Evolutionary conservation across 805 yeast genomes (phyloP).

Genomic region (Candida morakotiae): DNA sequence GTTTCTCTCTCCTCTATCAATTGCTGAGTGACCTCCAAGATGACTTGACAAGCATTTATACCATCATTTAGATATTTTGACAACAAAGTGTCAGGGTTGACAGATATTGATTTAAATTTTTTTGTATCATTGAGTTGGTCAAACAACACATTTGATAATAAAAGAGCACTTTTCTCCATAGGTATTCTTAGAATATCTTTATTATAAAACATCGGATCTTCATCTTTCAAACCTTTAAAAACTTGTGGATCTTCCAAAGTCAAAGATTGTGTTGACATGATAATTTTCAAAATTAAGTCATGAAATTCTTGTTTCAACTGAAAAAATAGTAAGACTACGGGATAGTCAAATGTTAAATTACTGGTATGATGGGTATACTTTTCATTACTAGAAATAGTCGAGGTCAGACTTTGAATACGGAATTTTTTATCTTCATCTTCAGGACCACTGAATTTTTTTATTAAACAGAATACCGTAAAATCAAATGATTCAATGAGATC

Average conservation of each 20-base stretch:
- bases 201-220: slow-evolving; percentile 40
- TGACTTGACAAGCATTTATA: slow-evolving; percentile 27
- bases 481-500: slow-evolving; percentile 60
- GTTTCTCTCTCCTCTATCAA: slow-evolving; percentile 69
- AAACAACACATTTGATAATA: slow-evolving; percentile 44
- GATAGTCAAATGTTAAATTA: slow-evolving; percentile 42
- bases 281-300: slow-evolving; percentile 50
- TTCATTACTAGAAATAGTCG: not conserved
- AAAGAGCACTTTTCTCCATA: slow-evolving; percentile 47
- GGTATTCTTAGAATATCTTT: slow-evolving; percentile 35
- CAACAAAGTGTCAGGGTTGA: slow-evolving; percentile 37
- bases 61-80: slow-evolving; percentile 35
- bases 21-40: slow-evolving; percentile 45
- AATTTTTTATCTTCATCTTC: not conserved
- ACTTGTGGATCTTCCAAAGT: slow-evolving; percentile 75
- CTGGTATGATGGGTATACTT: slow-evolving; percentile 11
- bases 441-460: slow-evolving; percentile 21
- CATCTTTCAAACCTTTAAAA: slow-evolving; percentile 60
- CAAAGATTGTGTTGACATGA: slow-evolving; percentile 65
- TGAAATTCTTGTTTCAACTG: slow-evolving; percentile 72
- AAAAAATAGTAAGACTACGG: slow-evolving; percentile 63
- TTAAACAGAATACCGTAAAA: slow-evolving; percentile 49
- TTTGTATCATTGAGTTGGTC: slow-evolving; percentile 34
- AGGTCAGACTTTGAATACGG: not conserved
- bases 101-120: slow-evolving; percentile 29